phyloP scores from a whole-genome alignment of 2,329 filamentous ascomycete species.

The Alternaria novae-zelandiae region DNA sequence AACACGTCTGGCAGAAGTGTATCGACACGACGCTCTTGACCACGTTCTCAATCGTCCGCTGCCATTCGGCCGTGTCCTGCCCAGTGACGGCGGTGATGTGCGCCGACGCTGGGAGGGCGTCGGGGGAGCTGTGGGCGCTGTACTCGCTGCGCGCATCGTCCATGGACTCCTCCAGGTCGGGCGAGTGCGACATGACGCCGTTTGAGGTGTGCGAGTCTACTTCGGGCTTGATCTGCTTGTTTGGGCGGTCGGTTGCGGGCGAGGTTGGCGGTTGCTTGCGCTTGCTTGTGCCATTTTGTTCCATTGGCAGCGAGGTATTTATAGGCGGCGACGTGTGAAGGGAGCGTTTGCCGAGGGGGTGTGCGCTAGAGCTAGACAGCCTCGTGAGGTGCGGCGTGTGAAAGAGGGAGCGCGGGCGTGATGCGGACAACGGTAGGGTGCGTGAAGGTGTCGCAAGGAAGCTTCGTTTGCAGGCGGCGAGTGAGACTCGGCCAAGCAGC shows the following conservation, averaged over 20 bases:
- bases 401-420: conserved; percentile 6
- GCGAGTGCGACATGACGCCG: conserved; percentile 27
- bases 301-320: conserved; percentile 49
- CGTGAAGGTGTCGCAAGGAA: conserved; percentile 23
- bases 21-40: conserved; percentile 98
- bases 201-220: conserved; percentile 48
- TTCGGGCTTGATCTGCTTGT: conserved; percentile 63
- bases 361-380: conserved; percentile 6
- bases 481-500: conserved; percentile 37
- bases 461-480: conserved; percentile 40
- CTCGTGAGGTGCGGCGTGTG: conserved; percentile 1
- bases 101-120: conserved; percentile 42
- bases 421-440: conserved; percentile 11
- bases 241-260: conserved; percentile 57
- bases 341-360: conserved; percentile 11
- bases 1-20: conserved; percentile 96
- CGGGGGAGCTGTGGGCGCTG: conserved; percentile 52
- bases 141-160: conserved; percentile 38
- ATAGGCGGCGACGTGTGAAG: conserved; percentile 3
- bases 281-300: conserved; percentile 60
- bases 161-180: conserved; percentile 43
- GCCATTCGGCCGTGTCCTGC: conserved; percentile 84
- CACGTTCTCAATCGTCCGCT: conserved; percentile 91
- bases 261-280: conserved; percentile 61
- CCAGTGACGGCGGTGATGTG: conserved; percentile 52